Evolutionary conservation across 2,329 filamentous ascomycete genomes (phyloP).

Genomic region (Bipolaris oryzae): DNA sequence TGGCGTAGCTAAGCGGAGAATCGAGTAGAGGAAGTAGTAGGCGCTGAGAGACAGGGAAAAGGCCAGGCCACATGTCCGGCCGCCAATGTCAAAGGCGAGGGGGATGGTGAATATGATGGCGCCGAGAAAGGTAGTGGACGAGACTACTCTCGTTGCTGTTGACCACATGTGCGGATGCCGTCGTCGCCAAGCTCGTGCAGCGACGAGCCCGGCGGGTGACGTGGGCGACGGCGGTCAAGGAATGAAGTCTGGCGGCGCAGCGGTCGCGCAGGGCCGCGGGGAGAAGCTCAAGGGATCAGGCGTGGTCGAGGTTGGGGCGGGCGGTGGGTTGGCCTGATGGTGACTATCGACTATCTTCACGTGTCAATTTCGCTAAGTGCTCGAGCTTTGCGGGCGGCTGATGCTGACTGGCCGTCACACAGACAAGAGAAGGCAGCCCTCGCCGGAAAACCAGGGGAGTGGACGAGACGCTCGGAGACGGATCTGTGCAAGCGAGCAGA

Average conservation of each 20-base stretch:
- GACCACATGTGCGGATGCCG: slow-evolving; percentile 71
- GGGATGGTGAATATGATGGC: slow-evolving; percentile 95
- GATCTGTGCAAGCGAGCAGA: slow-evolving; percentile 36
- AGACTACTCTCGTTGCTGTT: slow-evolving; percentile 72
- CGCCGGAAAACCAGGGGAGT: background rate
- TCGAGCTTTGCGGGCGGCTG: slow-evolving; percentile 14
- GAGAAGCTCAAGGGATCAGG: slow-evolving; percentile 20
- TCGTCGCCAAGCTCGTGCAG: slow-evolving; percentile 55
- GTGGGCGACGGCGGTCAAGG: slow-evolving; percentile 23
- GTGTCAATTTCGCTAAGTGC: slow-evolving; percentile 31
- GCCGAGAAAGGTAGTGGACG: slow-evolving; percentile 83
- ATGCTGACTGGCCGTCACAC: slow-evolving; percentile 1
- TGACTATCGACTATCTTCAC: slow-evolving; percentile 39
- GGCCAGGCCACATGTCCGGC: slow-evolving; percentile 88
- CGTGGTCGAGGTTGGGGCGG: slow-evolving; percentile 23
- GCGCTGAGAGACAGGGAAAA: slow-evolving; percentile 87
- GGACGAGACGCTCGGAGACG: background rate
- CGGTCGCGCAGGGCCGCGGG: slow-evolving; percentile 41
- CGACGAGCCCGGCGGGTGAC: slow-evolving; percentile 49
- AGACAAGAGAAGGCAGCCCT: too few species aligned
- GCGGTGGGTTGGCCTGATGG: slow-evolving; percentile 3
- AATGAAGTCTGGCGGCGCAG: slow-evolving; percentile 25
- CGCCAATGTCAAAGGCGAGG: slow-evolving; percentile 96
- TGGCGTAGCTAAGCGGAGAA: slow-evolving; percentile 80
- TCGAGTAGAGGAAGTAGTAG: slow-evolving; percentile 90